Base-by-base conservation (phyloP, 1,284 basidiomycete genomes). In the Tremellales sp. region DNA sequence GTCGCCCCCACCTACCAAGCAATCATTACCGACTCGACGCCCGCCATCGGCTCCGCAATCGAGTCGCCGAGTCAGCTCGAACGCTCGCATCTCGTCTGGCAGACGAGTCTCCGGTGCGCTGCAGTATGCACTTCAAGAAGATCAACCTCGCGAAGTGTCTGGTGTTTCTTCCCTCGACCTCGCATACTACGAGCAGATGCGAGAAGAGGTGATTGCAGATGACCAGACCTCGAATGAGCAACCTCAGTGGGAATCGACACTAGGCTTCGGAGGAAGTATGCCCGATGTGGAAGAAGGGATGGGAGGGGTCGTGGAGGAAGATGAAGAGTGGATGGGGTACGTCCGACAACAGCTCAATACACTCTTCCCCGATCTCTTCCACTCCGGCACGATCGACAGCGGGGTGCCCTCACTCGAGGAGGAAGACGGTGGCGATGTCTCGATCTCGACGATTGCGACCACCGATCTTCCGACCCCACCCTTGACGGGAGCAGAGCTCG, bases 301-400 rank as follows among this genome's bases (percentile, higher is more conserved):
- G n/a, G 42, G 35, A 4, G 40, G 44, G 5, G 35, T 40, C 2
- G 55, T 58, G 39, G 56, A 64, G n/a, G 48, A 57, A 19, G 64
- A 65, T 40, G 67, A 68, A 42, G 49, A 57, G 22, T 68, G 68
- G 66, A 67, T 67, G 57, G 45, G 47, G n/a, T 60, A 63, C 31
- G 62, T 70, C 24, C 52, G 63, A 11, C 26, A 52, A 24, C 68
- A 70, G 50, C 61, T 70, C n/a, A 53, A 50, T 4, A 49, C 56
- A 15, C 53, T 70, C 13, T 70, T 70, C 49, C 68, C 68, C n/a
- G 68, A 70, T 44, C 61, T 65, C 52, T 62, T 61, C 45, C 37
- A 45, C 5, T n/a, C n/a, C n/a, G n/a, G n/a, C n/a, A n/a, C n/a
- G n/a, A n/a, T n/a, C n/a, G n/a, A n/a, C n/a, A n/a, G n/a, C n/a